Conservation (phyloP, 2,329 filamentous ascomycete species). For the Blumeria graminis region DNA sequence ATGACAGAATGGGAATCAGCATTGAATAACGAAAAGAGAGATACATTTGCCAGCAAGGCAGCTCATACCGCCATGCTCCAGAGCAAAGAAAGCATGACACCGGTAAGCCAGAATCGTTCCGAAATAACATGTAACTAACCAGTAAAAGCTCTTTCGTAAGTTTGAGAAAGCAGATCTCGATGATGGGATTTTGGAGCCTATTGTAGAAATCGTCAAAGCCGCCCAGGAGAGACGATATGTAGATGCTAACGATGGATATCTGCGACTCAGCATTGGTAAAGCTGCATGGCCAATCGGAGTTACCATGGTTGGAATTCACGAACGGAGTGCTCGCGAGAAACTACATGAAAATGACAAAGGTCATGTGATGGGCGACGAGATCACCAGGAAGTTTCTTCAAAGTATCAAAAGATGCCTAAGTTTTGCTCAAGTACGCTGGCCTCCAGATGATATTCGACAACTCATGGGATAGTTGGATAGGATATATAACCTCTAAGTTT, state of each 20-base stretch:
- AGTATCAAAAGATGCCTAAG: slow-evolving; percentile 93
- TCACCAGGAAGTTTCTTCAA: slow-evolving; percentile 84
- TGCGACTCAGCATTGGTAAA: slow-evolving; percentile 81
- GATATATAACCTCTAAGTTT: background rate
- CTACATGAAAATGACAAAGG: slow-evolving; percentile 70
- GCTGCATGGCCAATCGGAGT: slow-evolving; percentile 98
- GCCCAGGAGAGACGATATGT: slow-evolving; percentile 84
- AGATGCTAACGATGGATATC: slow-evolving; percentile 85
- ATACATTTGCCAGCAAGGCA: slow-evolving; percentile 55
- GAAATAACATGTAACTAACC: slow-evolving; percentile 4
- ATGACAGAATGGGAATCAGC: slow-evolving; percentile 66
- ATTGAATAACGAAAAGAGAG: slow-evolving; percentile 37
- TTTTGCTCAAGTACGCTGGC: slow-evolving; percentile 93
- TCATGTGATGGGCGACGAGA: slow-evolving; percentile 92
- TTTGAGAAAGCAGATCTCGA: slow-evolving; percentile 65
- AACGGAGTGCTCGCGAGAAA: slow-evolving; percentile 85
- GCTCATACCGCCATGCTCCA: slow-evolving; percentile 71
- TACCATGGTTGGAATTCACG: slow-evolving; percentile 99
- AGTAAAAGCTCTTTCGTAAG: slow-evolving; percentile 50
- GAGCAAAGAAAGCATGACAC: slow-evolving; percentile 67
- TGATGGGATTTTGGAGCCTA: slow-evolving; percentile 52
- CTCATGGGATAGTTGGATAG: slow-evolving; percentile 44
- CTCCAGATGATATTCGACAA: slow-evolving; percentile 74
- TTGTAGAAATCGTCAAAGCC: slow-evolving; percentile 77
- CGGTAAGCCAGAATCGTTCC: slow-evolving; percentile 21